Base-by-base conservation (phyloP, 768 basidiomycete genomes). In the Dentipellis fragilis region DNA sequence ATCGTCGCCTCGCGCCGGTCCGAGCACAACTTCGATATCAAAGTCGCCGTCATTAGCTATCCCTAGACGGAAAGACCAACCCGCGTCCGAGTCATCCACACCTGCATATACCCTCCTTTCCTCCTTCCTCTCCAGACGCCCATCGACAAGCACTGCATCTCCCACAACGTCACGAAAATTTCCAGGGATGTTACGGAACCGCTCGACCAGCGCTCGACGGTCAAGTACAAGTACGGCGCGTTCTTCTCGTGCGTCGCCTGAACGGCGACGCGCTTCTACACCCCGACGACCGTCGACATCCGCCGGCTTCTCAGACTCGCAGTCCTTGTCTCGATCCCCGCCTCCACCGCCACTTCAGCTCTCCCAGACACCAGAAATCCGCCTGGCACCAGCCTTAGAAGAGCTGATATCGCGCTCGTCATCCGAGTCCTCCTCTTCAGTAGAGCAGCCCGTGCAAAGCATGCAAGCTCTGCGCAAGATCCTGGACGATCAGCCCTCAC, bases 401-500 rank as follows among this genome's bases (percentile, higher is more conserved):
- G 81, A 85, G 62, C 65, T 68, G 1, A 75, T 79, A 16, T 54
- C 60, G 34, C 59, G 56, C 14, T 54, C 60, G 10, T 54, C 56
- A 16, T 62, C 61, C 34, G n/a, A 55, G 16, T 69, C 73, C 1
- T 81, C 82, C 0, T 78, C 78, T 0, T 80, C 81, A 4, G 72
- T 75, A n/a, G 80, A 82, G 56, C 66, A 69, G 38, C 81, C 81
- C 2, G 84, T 83, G 61, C 81, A 73, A 56, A 85, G 87, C 1
- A 72, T 89, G 21, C 73, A 78, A 57, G 81, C 78, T 23, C 72
- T 89, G 21, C 80, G 87, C 57, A 85, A 81, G 64, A 89, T 89
- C 57, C 76, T 89, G 11, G 80, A 81, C 58, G 74, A 77, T 23
- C 76, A 76, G 55, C 69, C 69, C 8, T 63, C 57, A 23, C 52